Evolutionary conservation across 2,329 filamentous ascomycete species (phyloP).

Genomic region (Fusarium pseudograminearum): DNA sequence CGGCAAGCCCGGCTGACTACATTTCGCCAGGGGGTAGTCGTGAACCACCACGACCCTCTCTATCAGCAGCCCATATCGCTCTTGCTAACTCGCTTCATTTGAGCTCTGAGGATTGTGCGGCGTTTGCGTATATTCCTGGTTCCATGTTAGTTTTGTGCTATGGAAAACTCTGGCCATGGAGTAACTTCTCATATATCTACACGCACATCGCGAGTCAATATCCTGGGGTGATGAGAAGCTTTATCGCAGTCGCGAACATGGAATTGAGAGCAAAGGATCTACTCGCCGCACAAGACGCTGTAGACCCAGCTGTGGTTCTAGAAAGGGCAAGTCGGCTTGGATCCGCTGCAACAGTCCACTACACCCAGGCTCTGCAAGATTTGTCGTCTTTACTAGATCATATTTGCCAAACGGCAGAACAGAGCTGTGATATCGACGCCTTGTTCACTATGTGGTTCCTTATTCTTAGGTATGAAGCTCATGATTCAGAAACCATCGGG

Average conservation of each 20-base stretch:
- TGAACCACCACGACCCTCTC: background rate
- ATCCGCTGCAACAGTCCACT: constrained; percentile 24
- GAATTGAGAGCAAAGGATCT: constrained; percentile 33
- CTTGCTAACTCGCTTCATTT: constrained; percentile 36
- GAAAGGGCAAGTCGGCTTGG: constrained; percentile 26
- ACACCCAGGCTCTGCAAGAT: constrained; percentile 36
- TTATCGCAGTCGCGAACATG: constrained; percentile 40
- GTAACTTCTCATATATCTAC: constrained; percentile 42
- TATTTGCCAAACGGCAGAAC: constrained; percentile 23
- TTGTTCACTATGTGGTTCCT: constrained; percentile 44
- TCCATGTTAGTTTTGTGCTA: constrained; percentile 39
- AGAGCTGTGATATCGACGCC: constrained; percentile 29
- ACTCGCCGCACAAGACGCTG: constrained; percentile 1
- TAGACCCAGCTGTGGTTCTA: background rate
- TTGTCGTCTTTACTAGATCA: constrained; percentile 30
- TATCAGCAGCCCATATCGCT: constrained; percentile 26
- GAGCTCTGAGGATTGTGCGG: constrained; percentile 21
- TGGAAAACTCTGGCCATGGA: constrained; percentile 42
- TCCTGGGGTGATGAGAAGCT: constrained; percentile 41
- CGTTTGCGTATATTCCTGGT: constrained; percentile 33
- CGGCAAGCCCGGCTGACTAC: background rate
- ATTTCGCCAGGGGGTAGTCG: background rate
- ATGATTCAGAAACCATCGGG: constrained; percentile 29
- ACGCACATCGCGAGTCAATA: constrained; percentile 35
- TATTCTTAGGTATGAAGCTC: constrained; percentile 34